These are phyloP conservation scores for Suhomyces sp. DNA, from an alignment of 805 yeast genomes.

Conservation along the genomic window DNA sequence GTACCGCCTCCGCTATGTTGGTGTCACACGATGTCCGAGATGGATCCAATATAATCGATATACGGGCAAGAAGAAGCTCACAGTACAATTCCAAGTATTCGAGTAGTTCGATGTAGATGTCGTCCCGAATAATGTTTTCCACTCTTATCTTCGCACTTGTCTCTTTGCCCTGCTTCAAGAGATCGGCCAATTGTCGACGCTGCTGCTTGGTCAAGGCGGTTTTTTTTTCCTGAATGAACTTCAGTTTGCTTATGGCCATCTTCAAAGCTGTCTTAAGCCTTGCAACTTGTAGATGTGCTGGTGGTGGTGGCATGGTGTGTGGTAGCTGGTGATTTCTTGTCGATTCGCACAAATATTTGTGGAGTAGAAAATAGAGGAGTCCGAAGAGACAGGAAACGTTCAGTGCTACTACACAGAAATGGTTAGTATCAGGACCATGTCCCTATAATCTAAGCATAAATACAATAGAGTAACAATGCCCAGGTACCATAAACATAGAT, in stretches of 20 bases:
- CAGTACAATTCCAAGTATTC: constrained; percentile 81
- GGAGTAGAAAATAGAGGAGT: too few relatives aligned
- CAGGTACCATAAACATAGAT: too few relatives aligned
- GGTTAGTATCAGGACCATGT: too few relatives aligned
- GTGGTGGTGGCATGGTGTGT: constrained; percentile 1
- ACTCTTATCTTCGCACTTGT: constrained; percentile 80
- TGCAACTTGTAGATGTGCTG: constrained; percentile 23
- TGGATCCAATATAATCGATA: constrained; percentile 53
- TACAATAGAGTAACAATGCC: too few relatives aligned
- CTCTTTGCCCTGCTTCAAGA: constrained; percentile 67
- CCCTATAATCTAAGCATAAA: too few relatives aligned
- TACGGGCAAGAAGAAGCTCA: constrained; percentile 74
- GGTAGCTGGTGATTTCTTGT: neutral
- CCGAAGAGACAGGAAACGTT: too few relatives aligned
- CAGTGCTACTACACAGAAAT: too few relatives aligned
- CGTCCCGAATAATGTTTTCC: constrained; percentile 81
- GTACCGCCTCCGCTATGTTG: constrained; percentile 73
- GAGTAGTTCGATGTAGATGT: constrained; percentile 70
- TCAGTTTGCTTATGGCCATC: constrained; percentile 68
- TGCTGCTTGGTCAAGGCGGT: constrained; percentile 73
- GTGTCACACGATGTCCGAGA: constrained; percentile 45
- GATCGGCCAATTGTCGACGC: constrained; percentile 66
- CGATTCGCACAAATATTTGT: neutral
- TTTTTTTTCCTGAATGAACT: constrained; percentile 71
- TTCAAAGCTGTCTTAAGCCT: constrained; percentile 46